Evolutionary conservation across 495 filamentous ascomycete genomes (phyloP).

Genomic region (Aspergillus nidulans): DNA sequence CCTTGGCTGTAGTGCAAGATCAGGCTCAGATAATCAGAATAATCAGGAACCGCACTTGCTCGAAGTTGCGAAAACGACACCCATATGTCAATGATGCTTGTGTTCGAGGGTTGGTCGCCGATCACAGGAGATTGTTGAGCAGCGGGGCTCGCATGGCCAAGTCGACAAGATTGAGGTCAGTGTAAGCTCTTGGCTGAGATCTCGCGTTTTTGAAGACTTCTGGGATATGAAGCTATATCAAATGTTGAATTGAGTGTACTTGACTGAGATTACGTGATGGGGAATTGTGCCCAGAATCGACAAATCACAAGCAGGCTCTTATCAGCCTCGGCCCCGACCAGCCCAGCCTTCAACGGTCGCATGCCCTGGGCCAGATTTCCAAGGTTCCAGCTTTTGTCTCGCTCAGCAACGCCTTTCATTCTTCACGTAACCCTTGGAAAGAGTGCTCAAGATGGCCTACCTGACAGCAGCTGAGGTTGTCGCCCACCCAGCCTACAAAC

Average conservation of each 20-base stretch:
- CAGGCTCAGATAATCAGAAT: not conserved
- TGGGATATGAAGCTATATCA: not conserved
- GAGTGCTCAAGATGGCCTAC: constrained; percentile 20
- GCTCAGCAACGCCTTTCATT: not conserved
- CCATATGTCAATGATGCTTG: not conserved
- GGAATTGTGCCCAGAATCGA: too few relatives aligned
- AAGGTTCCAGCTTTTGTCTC: not conserved
- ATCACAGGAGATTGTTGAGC: not conserved
- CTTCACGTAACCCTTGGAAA: too few relatives aligned
- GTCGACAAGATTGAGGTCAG: too few relatives aligned
- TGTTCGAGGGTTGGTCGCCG: not conserved
- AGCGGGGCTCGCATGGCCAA: too few relatives aligned
- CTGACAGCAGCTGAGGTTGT: constrained; percentile 42
- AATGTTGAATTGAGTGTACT: not conserved
- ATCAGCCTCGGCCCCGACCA: not conserved
- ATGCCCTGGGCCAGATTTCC: not conserved
- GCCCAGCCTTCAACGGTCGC: not conserved
- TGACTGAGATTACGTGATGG: not conserved
- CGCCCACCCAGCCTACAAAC: constrained; percentile 46
- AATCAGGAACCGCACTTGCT: too few relatives aligned
- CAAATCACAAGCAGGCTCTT: not conserved
- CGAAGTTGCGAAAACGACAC: not conserved
- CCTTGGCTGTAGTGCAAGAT: not conserved
- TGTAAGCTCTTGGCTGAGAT: not conserved
- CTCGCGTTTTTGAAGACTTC: not conserved